These are phyloP conservation scores for Kitagawia praeruptora DNA, from an alignment of 129 eudicot genomes.

Conservation along the genomic window DNA sequence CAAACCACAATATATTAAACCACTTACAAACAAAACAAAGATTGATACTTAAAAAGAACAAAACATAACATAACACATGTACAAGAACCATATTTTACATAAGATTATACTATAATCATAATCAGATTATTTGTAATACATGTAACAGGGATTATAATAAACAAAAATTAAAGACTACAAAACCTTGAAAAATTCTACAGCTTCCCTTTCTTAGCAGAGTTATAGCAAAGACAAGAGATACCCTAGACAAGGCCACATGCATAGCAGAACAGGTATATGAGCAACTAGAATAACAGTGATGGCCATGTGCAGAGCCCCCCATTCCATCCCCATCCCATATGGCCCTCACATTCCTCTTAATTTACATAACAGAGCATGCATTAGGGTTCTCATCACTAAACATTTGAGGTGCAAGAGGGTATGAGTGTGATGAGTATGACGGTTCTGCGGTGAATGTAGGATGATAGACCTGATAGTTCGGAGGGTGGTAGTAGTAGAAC, in stretches of 20 bases:
- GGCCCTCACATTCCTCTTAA: slow-evolving; percentile 20
- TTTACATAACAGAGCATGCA: slow-evolving; percentile 86
- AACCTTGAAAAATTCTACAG: slow-evolving; percentile 12
- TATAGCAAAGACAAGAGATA: background rate
- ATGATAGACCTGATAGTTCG: slow-evolving; percentile 32
- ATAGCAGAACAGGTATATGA: background rate
- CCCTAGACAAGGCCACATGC: slow-evolving; percentile 13
- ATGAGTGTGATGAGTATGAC: slow-evolving; percentile 25
- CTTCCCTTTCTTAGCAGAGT: slow-evolving; percentile 1
- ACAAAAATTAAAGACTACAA: background rate
- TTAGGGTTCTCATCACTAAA: slow-evolving; percentile 98
- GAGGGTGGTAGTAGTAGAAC: slow-evolving; percentile 45
- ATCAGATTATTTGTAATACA: slow-evolving; percentile 1
- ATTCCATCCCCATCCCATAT: slow-evolving; percentile 15
- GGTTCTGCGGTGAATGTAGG: slow-evolving; percentile 43
- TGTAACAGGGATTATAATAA: slow-evolving; percentile 5
- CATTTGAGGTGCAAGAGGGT: slow-evolving; percentile 78
- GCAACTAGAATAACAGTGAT: background rate
- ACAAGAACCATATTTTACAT: background rate
- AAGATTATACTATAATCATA: background rate
- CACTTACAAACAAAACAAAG: background rate
- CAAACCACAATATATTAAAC: background rate
- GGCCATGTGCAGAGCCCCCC: slow-evolving; percentile 32
- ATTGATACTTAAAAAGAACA: background rate
- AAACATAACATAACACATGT: slow-evolving; percentile 5